These are phyloP conservation scores for Ascomycota sp. DNA, from an alignment of 2,329 filamentous ascomycete species.

Conservation along the genomic window DNA sequence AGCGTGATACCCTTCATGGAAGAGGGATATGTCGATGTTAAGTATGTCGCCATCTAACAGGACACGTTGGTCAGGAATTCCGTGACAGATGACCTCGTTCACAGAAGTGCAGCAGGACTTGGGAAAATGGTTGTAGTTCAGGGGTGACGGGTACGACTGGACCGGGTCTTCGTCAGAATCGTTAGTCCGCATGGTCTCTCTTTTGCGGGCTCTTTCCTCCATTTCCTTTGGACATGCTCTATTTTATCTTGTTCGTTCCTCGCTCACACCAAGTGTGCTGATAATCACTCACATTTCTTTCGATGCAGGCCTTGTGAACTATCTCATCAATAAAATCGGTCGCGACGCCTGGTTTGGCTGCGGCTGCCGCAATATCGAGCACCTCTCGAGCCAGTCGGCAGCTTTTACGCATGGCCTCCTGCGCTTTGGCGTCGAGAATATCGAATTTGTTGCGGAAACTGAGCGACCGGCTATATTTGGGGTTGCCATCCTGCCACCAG, in stretches of 20 bases:
- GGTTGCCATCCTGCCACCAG: constrained; percentile 70
- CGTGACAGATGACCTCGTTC: constrained; percentile 97
- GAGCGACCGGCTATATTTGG: constrained; percentile 37
- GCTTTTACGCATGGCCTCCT: constrained; percentile 82
- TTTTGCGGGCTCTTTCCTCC: too few relatives aligned
- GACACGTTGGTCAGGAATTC: constrained; percentile 79
- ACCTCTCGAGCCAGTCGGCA: constrained; percentile 78
- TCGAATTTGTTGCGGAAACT: constrained; percentile 62
- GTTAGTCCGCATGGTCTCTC: too few relatives aligned
- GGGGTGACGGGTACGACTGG: constrained; percentile 80
- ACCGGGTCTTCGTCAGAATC: constrained; percentile 3
- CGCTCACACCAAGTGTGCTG: too few relatives aligned
- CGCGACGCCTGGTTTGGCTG: constrained; percentile 73
- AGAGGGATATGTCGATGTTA: constrained; percentile 90
- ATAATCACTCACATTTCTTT: constrained; percentile 52
- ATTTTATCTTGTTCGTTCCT: too few relatives aligned
- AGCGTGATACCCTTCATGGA: constrained; percentile 85
- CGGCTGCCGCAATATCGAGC: constrained; percentile 73
- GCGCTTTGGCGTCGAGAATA: constrained; percentile 58
- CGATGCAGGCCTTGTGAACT: constrained; percentile 84
- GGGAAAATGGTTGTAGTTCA: constrained; percentile 92
- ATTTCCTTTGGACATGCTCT: background rate
- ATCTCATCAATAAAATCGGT: constrained; percentile 91
- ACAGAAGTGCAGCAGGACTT: constrained; percentile 94
- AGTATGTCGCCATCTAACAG: constrained; percentile 86